phyloP scores from a whole-genome alignment of 495 filamentous ascomycete genomes.

The Penicillium steckii region DNA sequence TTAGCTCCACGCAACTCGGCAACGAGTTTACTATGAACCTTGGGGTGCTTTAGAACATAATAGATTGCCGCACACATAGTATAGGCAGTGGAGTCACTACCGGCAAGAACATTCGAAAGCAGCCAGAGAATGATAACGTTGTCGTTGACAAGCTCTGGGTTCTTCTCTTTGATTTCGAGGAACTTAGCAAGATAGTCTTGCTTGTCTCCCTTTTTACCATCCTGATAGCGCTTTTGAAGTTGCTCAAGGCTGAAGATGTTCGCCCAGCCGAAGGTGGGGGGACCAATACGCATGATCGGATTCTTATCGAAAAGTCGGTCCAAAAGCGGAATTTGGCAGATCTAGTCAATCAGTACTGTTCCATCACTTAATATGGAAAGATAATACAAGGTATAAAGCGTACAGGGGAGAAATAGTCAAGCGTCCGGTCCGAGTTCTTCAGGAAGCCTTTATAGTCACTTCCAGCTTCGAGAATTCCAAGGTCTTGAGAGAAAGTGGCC shows the following conservation, averaged over 20 bases:
- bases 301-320: conserved; percentile 24
- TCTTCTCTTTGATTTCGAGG: conserved; percentile 21
- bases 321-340: conserved; percentile 23
- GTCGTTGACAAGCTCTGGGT: conserved; percentile 23
- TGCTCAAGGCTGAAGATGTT: conserved; percentile 22
- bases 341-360: conserved; percentile 3
- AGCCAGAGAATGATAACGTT: conserved; percentile 22
- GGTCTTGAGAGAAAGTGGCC: conserved; percentile 30
- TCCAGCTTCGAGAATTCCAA: conserved; percentile 26
- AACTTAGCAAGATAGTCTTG: conserved; percentile 25
- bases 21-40: conserved; percentile 22
- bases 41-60: conserved; percentile 33
- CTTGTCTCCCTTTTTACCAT: neutral
- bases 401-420: conserved; percentile 38
- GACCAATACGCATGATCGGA: conserved; percentile 21
- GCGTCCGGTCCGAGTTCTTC: conserved; percentile 17
- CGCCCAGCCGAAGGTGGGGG: conserved; percentile 25
- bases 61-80: conserved; percentile 40
- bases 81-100: conserved; percentile 35
- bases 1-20: conserved; percentile 24
- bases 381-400: neutral
- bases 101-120: conserved; percentile 31
- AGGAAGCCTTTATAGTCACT: conserved; percentile 22
- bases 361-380: neutral
- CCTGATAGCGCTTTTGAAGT: conserved; percentile 17